A percentile compares a stretch with the other conserved stretches of the same genome.
These are phyloP conservation scores for Venturia nashicola DNA, from an alignment of 2,329 filamentous ascomycete species.

Conservation along the genomic window DNA sequence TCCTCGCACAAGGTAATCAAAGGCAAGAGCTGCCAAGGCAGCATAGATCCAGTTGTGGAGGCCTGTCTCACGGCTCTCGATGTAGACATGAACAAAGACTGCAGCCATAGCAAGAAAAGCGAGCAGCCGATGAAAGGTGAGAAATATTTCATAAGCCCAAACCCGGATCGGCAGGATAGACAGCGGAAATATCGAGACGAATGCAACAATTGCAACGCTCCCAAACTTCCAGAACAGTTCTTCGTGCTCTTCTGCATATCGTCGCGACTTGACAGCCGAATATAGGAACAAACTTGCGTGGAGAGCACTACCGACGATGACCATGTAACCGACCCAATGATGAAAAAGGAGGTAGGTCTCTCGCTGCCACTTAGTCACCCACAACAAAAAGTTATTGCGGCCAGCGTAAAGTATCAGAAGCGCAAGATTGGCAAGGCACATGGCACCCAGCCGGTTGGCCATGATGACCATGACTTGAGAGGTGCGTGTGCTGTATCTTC, in stretches of 20 bases:
- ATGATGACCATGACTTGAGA: slow-evolving; percentile 25
- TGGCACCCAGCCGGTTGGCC: slow-evolving; percentile 28
- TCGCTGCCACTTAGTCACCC: slow-evolving; percentile 36
- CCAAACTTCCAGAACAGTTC: slow-evolving; percentile 33
- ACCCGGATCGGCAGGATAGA: slow-evolving; percentile 18
- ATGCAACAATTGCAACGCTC: slow-evolving; percentile 19
- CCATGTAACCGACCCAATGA: slow-evolving; percentile 35
- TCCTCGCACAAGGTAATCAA: slow-evolving; percentile 32
- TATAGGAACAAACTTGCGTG: slow-evolving; percentile 25
- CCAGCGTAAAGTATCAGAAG: slow-evolving; percentile 33
- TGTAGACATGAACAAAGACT: slow-evolving; percentile 20
- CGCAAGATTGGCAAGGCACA: slow-evolving; percentile 29
- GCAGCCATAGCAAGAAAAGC: slow-evolving; percentile 30
- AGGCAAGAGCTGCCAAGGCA: slow-evolving; percentile 18
- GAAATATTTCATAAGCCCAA: slow-evolving; percentile 31
- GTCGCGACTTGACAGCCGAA: slow-evolving; percentile 20
- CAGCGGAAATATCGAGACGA: slow-evolving; percentile 12
- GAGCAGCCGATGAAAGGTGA: slow-evolving; percentile 30
- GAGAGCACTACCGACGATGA: slow-evolving; percentile 31
- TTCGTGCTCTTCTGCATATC: slow-evolving; percentile 17
- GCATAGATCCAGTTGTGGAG: slow-evolving; percentile 28
- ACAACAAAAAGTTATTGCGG: slow-evolving; percentile 37
- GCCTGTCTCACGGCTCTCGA: slow-evolving; percentile 5
- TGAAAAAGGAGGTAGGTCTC: slow-evolving; percentile 38
- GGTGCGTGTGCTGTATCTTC: slow-evolving; percentile 4